These are phyloP conservation scores for Phoma sp. DNA, from an alignment of 2,329 filamentous ascomycete species.

Conservation along the genomic window DNA sequence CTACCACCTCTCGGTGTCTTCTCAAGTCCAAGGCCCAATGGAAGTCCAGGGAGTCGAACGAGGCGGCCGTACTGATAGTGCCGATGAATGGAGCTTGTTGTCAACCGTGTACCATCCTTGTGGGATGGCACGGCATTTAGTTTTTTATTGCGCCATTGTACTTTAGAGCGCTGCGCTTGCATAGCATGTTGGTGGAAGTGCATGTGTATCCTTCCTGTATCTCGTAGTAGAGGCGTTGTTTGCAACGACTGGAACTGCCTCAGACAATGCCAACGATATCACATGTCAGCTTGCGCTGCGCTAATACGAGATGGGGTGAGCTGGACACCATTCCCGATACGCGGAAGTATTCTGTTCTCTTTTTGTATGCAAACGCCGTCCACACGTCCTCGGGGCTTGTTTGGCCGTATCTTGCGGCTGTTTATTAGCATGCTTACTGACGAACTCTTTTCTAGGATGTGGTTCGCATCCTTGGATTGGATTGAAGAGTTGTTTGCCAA, in stretches of 20 bases:
- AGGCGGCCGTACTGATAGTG: constrained; percentile 30
- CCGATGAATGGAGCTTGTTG: neutral
- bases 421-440: constrained; percentile 4
- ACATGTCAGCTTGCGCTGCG: neutral
- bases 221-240: neutral
- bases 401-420: constrained; percentile 4
- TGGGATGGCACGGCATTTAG: constrained; percentile 17
- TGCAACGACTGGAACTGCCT: neutral
- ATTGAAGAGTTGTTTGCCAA: neutral
- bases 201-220: neutral
- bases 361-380: neutral
- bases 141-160: neutral
- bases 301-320: neutral
- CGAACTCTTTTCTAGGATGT: constrained; percentile 6
- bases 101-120: neutral
- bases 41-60: constrained; percentile 31
- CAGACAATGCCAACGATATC: neutral
- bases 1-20: constrained; percentile 40
- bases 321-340: neutral
- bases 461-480: neutral
- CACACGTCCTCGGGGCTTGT: constrained; percentile 4
- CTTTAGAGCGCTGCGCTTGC: neutral
- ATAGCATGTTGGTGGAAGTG: neutral
- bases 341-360: neutral
- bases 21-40: constrained; percentile 15